phyloP scores from a whole-genome alignment of 2,329 filamentous ascomycete species.

The Calycina herbarum region DNA sequence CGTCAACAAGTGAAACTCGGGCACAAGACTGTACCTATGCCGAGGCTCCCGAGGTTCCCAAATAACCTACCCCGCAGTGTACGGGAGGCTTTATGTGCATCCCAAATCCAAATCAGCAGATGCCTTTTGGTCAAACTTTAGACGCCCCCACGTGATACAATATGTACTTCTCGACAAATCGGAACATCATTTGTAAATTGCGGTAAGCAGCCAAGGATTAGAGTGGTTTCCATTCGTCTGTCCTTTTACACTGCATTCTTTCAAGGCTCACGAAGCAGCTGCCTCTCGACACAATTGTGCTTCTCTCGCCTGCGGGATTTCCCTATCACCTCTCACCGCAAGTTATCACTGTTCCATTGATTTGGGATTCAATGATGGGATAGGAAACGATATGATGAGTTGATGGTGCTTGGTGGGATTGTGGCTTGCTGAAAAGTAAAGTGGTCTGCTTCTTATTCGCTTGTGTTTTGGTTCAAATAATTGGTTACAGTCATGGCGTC shows the following conservation, averaged over 20 bases:
- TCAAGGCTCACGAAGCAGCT: not conserved
- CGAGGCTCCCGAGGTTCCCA: not conserved
- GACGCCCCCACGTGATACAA: not conserved
- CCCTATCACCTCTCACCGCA: not conserved
- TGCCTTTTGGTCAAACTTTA: not conserved
- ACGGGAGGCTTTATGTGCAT: not conserved
- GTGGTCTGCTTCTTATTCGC: not conserved
- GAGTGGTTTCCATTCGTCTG: not conserved
- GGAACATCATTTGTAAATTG: not conserved
- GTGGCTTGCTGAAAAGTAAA: not conserved
- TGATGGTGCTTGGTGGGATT: not conserved
- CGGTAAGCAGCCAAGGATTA: not conserved
- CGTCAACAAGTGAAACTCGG: not conserved
- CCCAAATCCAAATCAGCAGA: not conserved
- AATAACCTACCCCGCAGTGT: not conserved
- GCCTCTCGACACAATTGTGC: not conserved
- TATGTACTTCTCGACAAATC: not conserved
- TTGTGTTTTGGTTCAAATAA: not conserved
- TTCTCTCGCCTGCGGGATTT: conserved; percentile 1
- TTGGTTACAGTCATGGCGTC: not conserved
- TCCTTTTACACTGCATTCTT: not conserved
- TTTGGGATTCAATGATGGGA: not conserved
- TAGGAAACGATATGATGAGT: not conserved
- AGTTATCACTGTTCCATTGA: conserved; percentile 1
- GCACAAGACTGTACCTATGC: not conserved